Evolutionary conservation across 1,284 basidiomycete species (phyloP), one percentile per base, ranked within the genome.

Genomic region (Trichosporon sp.): DNA sequence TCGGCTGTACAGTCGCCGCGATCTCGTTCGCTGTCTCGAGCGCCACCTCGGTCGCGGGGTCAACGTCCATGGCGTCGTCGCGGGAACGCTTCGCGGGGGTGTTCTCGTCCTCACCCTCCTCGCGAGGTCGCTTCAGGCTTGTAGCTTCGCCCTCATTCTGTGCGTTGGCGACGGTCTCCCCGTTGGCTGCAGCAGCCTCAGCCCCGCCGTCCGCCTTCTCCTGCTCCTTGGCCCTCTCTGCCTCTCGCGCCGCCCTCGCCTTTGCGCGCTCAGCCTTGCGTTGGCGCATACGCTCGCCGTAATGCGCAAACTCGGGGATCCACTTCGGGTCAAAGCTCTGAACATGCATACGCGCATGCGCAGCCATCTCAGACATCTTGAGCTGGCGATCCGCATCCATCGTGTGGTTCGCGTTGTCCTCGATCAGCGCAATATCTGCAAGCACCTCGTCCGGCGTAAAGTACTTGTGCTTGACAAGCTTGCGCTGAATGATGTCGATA

Each of bases 331-430:
- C 97, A 79, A 98, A 95, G 77, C 92, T 91, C 73, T 85, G 84
- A 69, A 97, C 88, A 85, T 94, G 91, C 72, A 98, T 90, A 79
- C 93, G 88, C 0, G 94, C 89, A 63, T 94, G 90, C 37, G 91
- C 95, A 71, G 90, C 88, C 94, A 99, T 94, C 68, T 94, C 92
- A 73, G 93, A 91, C 0, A 97, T 92, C 76, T 91, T 91, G 78
- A 90, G 88, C 38, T 93, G 83, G 48, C 92, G 86, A 10, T 96
- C 96, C 8, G 86, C 82, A 79, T 98, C 94, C 73, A 90, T 88
- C 65, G 89, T 78, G 31, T 86, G 86, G 63, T 89, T 86, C 0
- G 96, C 92, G 76, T 99, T 99, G 76, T 91, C 89, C 21, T 96
- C 91, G 73, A 99, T 98, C 84, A 92, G 92, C 66, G 88, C 86